Percentiles rank a stretch among this genome's conserved stretches.
Conservation (phyloP, 1,284 basidiomycete species). For the Tylopilus orsonianus region DNA sequence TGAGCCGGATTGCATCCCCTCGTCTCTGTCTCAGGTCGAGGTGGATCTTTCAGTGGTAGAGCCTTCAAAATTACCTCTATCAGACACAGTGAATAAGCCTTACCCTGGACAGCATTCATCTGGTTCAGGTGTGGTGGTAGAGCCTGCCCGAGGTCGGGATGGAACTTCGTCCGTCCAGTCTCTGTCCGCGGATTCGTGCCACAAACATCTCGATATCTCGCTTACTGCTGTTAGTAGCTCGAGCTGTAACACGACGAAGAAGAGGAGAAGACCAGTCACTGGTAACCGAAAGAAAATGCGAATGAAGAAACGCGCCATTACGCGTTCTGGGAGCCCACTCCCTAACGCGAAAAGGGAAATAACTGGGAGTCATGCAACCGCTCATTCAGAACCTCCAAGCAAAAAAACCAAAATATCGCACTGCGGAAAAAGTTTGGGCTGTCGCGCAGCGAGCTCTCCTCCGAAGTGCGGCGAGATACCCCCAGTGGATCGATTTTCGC, state of each 20-base stretch:
- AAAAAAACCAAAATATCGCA: constrained; percentile 23
- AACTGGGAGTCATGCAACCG: not conserved
- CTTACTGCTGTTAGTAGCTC: not conserved
- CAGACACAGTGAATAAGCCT: constrained; percentile 25
- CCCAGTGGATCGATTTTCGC: constrained; percentile 2
- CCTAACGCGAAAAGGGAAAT: constrained; percentile 6
- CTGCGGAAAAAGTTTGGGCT: not conserved
- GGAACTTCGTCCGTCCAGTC: not conserved
- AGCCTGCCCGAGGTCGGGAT: not conserved
- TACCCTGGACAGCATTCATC: constrained; percentile 6
- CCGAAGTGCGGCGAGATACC: not conserved
- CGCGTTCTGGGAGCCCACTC: not conserved
- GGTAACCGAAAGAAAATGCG: not conserved
- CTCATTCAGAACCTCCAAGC: constrained; percentile 13
- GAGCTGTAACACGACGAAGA: constrained; percentile 10
- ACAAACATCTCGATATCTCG: not conserved
- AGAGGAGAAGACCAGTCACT: not conserved
- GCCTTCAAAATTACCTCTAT: constrained; percentile 21
- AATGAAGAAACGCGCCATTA: constrained; percentile 8
- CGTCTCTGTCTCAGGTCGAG: constrained; percentile 26
- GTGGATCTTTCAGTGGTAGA: constrained; percentile 23
- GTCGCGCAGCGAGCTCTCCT: not conserved
- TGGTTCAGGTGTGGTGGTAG: not conserved
- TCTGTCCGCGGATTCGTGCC: not conserved
- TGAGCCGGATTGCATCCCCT: constrained; percentile 12